A percentile compares a stretch with the other conserved stretches of the same genome.
phyloP scores from a whole-genome alignment of 2,329 filamentous ascomycete species.

The Colletotrichum chrysophilum region DNA sequence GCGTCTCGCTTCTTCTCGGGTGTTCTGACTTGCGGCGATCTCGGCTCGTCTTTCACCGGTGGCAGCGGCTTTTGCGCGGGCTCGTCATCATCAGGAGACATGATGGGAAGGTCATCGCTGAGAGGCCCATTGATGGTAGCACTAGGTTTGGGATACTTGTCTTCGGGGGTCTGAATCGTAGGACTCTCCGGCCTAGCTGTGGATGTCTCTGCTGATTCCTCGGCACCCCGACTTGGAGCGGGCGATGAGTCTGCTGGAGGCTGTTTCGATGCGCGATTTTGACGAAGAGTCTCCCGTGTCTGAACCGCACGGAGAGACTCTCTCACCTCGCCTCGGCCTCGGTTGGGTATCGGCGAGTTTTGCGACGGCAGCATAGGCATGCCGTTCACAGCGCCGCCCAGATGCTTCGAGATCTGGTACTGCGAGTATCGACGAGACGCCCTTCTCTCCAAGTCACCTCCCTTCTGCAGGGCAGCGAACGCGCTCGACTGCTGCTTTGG shows the following conservation, averaged over 20 bases:
- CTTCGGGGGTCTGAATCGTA: conserved; percentile 65
- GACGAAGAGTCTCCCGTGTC: conserved; percentile 53
- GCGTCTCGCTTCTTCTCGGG: conserved; percentile 50
- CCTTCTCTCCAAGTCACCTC: conserved; percentile 88
- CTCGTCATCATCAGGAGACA: conserved; percentile 26
- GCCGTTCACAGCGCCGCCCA: conserved; percentile 80
- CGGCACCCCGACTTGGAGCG: conserved; percentile 64
- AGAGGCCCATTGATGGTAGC: conserved; percentile 66
- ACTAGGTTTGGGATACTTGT: conserved; percentile 61
- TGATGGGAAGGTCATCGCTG: conserved; percentile 49
- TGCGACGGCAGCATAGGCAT: conserved; percentile 88
- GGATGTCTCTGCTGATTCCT: conserved; percentile 51
- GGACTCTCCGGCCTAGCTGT: conserved; percentile 43
- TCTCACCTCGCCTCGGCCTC: conserved; percentile 77
- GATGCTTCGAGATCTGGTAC: conserved; percentile 94
- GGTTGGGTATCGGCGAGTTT: conserved; percentile 82
- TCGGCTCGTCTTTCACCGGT: conserved; percentile 23
- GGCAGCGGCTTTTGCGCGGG: conserved; percentile 31
- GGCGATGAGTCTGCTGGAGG: conserved; percentile 63
- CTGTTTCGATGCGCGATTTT: conserved; percentile 53
- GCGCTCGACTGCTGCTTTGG: conserved; percentile 88
- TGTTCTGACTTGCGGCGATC: conserved; percentile 35
- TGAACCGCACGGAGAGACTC: conserved; percentile 80
- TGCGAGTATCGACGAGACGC: conserved; percentile 93
- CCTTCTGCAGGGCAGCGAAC: conserved; percentile 86